These are phyloP conservation scores for Schizochytrium sp. DNA, from an alignment of 108 stramenopile genomes.

Conservation along the genomic window DNA sequence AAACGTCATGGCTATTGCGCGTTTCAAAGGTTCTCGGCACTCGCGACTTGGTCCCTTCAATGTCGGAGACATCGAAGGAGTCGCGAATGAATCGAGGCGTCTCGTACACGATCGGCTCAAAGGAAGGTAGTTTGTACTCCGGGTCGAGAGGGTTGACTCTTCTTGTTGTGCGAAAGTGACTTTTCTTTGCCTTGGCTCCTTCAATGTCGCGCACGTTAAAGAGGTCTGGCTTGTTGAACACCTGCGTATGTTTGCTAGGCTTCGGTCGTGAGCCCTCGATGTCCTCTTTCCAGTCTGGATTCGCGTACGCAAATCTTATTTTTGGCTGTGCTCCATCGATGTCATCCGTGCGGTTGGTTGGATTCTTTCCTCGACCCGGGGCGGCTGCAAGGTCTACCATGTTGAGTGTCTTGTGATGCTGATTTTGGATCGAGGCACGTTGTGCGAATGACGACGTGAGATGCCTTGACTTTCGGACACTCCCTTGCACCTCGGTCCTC, in stretches of 20 bases:
- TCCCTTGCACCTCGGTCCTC: no score
- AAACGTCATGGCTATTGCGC: background rate
- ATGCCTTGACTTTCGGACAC: no score
- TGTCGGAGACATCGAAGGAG: background rate
- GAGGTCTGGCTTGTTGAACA: background rate
- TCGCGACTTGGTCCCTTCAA: background rate
- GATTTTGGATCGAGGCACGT: no score
- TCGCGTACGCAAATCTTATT: background rate
- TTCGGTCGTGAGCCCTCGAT: background rate
- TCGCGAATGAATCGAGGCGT: background rate
- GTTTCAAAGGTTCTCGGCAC: background rate
- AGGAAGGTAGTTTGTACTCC: background rate
- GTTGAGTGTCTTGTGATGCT: no score
- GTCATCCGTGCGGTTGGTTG: background rate
- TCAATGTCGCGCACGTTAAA: conserved; percentile 8
- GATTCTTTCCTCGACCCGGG: background rate
- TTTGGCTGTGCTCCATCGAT: background rate
- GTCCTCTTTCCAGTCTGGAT: background rate
- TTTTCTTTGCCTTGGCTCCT: background rate
- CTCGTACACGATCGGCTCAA: background rate
- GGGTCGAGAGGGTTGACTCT: background rate
- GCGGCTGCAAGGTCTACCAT: background rate
- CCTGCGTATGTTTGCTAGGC: background rate
- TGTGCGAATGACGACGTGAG: no score
- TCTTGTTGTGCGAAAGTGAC: background rate